A percentile compares a stretch with the other conserved stretches of the same genome.
phyloP scores from a whole-genome alignment of 2,329 filamentous ascomycete species.

The Pestalotiopsis sp. region DNA sequence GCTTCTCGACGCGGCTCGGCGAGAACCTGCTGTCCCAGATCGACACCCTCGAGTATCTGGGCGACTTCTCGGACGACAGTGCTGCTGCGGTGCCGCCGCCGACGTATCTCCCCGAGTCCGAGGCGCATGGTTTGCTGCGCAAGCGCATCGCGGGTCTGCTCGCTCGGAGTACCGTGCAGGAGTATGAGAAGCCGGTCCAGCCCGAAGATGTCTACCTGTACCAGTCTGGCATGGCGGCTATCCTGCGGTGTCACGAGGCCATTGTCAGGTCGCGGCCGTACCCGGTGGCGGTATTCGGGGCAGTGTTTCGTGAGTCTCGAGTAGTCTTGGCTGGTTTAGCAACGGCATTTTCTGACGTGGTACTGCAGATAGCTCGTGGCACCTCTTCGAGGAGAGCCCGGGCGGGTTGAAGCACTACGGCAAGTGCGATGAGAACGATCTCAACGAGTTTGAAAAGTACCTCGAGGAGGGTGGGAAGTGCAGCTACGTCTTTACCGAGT shows the following conservation, averaged over 20 bases:
- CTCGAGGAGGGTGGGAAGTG: slow-evolving; percentile 42
- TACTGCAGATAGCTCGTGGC: slow-evolving; percentile 42
- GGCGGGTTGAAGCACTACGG: slow-evolving; percentile 52
- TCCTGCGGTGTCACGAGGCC: slow-evolving; percentile 45
- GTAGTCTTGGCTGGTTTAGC: too few relatives aligned
- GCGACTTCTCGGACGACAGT: slow-evolving; percentile 23
- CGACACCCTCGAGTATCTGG: slow-evolving; percentile 36
- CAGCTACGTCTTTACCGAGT: slow-evolving; percentile 52
- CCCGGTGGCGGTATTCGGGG: slow-evolving; percentile 47
- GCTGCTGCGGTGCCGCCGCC: slow-evolving; percentile 28
- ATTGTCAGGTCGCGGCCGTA: slow-evolving; percentile 36
- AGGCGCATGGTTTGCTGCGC: slow-evolving; percentile 40
- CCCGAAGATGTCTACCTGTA: slow-evolving; percentile 54
- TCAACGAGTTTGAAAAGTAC: slow-evolving; percentile 48
- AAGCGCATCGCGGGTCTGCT: slow-evolving; percentile 44
- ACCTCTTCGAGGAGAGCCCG: slow-evolving; percentile 46
- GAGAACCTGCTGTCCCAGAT: slow-evolving; percentile 43
- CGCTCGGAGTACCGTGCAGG: slow-evolving; percentile 40
- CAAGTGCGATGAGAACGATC: slow-evolving; percentile 39
- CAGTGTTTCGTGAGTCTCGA: slow-evolving; percentile 42
- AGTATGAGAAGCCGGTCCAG: slow-evolving; percentile 23
- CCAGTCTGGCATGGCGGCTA: slow-evolving; percentile 56
- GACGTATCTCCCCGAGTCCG: slow-evolving; percentile 40
- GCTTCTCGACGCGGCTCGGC: slow-evolving; percentile 47
- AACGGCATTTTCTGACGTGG: not conserved